A percentile compares a stretch with the other conserved stretches of the same genome.
Conservation (phyloP, 2,329 filamentous ascomycete species). For the Cladosporium sp. region DNA sequence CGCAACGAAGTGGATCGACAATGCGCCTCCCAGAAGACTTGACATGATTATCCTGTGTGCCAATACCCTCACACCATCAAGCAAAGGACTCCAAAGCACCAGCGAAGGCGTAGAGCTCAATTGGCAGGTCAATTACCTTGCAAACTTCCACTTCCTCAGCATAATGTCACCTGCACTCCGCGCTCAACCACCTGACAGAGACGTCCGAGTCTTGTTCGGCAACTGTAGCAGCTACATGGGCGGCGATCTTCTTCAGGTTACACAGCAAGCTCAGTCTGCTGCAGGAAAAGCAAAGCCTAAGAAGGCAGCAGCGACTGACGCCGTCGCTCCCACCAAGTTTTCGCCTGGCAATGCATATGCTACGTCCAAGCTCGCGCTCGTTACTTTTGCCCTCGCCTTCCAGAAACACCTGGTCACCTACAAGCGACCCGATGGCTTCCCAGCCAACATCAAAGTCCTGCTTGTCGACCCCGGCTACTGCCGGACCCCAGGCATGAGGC, state of each 20-base stretch:
- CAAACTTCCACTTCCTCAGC: constrained; percentile 91
- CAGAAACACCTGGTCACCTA: constrained; percentile 89
- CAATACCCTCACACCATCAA: constrained; percentile 71
- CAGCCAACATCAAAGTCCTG: constrained; percentile 79
- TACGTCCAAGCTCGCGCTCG: constrained; percentile 68
- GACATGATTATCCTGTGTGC: constrained; percentile 92
- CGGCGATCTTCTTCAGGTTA: constrained; percentile 64
- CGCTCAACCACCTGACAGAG: constrained; percentile 88
- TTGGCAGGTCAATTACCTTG: constrained; percentile 93
- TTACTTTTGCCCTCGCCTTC: constrained; percentile 84
- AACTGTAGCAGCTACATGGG: constrained; percentile 88
- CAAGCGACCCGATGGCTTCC: constrained; percentile 77
- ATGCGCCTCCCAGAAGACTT: constrained; percentile 80
- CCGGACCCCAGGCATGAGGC: constrained; percentile 81
- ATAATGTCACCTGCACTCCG: constrained; percentile 88
- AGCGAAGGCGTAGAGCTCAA: constrained; percentile 80
- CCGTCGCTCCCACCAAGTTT: constrained; percentile 38
- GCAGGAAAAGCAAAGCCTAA: constrained; percentile 57
- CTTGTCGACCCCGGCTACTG: constrained; percentile 84
- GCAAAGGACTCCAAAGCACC: constrained; percentile 59
- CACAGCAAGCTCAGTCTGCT: constrained; percentile 44
- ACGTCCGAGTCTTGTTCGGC: constrained; percentile 82
- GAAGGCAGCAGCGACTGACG: constrained; percentile 39
- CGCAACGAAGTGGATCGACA: constrained; percentile 97
- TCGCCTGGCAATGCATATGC: constrained; percentile 49